phyloP scores from a whole-genome alignment of 495 filamentous ascomycete species.

The Neurospora pannonica region DNA sequence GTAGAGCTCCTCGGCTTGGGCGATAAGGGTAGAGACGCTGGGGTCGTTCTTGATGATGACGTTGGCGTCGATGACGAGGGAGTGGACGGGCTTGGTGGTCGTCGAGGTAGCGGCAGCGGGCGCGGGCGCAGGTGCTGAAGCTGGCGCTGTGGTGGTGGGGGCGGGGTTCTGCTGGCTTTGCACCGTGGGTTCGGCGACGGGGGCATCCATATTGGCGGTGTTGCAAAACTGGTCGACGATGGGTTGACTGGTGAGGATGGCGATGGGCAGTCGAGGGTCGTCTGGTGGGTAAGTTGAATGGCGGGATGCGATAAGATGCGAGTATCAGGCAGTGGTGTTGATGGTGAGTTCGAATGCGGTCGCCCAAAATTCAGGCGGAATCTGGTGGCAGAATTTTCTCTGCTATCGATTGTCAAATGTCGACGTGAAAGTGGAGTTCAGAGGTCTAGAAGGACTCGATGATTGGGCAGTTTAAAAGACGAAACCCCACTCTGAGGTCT shows the following conservation, averaged over 20 bases:
- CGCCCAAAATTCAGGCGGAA: conserved; percentile 9
- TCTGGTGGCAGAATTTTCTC: conserved; percentile 8
- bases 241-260: background rate
- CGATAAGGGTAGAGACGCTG: conserved; percentile 64
- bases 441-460: background rate
- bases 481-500: background rate
- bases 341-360: background rate
- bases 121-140: background rate
- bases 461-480: background rate
- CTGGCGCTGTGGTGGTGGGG: conserved; percentile 12
- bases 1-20: conserved; percentile 64
- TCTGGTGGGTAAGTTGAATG: background rate
- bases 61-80: conserved; percentile 81
- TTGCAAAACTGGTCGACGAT: background rate
- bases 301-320: background rate
- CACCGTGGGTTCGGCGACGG: conserved; percentile 2
- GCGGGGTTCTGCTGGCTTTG: conserved; percentile 14
- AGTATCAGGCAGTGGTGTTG: background rate
- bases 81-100: conserved; percentile 58
- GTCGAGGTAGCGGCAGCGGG: background rate
- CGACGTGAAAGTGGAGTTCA: background rate
- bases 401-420: background rate
- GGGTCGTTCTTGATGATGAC: conserved; percentile 87
- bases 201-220: conserved; percentile 8
- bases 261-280: too few relatives aligned